Percentiles rank a stretch among this genome's conserved stretches.
Conservation (phyloP, 495 filamentous ascomycete species). For the Penicillium subrubescens region DNA sequence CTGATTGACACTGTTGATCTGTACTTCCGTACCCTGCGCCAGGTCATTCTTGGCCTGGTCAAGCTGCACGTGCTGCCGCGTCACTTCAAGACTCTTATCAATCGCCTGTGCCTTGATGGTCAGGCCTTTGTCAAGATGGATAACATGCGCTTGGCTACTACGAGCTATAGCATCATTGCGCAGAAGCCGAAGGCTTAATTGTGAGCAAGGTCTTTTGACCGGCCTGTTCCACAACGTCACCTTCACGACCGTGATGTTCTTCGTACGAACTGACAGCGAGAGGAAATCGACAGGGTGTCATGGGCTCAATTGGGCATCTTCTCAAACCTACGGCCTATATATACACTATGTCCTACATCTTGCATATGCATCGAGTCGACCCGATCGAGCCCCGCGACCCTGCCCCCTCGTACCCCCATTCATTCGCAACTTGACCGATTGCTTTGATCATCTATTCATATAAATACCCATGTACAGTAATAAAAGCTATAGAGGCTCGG, state of each 20-base stretch:
- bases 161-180: slow-evolving; percentile 63
- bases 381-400: neutral
- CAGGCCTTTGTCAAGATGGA: slow-evolving; percentile 67
- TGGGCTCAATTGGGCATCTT: neutral
- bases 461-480: slow-evolving; percentile 30
- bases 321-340: neutral
- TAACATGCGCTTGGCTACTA: slow-evolving; percentile 59
- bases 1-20: slow-evolving; percentile 62
- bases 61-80: slow-evolving; percentile 53
- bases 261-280: neutral
- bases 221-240: neutral
- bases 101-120: slow-evolving; percentile 61
- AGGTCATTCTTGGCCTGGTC: slow-evolving; percentile 55
- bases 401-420: neutral
- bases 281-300: neutral
- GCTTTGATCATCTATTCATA: neutral
- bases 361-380: neutral
- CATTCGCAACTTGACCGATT: neutral
- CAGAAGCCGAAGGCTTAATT: slow-evolving; percentile 51
- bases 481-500: slow-evolving; percentile 18
- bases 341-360: neutral
- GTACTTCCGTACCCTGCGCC: slow-evolving; percentile 60
- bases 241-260: neutral
- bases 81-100: slow-evolving; percentile 65
- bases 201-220: neutral